Conservation (phyloP, 2,329 filamentous ascomycete genomes). For the Ceratocystis eucalypticola region DNA sequence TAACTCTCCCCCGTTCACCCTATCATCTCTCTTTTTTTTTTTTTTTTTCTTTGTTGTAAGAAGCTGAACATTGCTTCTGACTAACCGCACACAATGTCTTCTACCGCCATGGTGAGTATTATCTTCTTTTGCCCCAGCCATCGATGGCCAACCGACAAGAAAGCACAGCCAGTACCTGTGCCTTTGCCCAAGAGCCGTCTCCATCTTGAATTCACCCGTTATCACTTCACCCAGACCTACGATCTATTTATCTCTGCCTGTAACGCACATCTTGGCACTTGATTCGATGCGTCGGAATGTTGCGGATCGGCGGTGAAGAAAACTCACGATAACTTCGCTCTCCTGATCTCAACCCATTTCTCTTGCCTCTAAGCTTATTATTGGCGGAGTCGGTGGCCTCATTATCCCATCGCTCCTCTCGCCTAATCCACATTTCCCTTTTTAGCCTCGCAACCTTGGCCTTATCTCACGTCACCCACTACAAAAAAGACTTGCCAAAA, state of each 20-base stretch:
- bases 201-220: not conserved
- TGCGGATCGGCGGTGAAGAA: not conserved
- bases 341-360: not conserved
- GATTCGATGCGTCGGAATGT: not conserved
- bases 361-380: not conserved
- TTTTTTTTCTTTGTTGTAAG: not conserved
- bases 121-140: not conserved
- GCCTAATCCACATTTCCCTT: not conserved
- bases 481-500: not conserved
- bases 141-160: not conserved
- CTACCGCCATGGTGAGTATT: slow-evolving; percentile 15
- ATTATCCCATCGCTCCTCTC: not conserved
- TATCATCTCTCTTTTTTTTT: not conserved
- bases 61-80: not conserved
- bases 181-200: not conserved
- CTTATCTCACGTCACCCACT: not conserved
- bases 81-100: slow-evolving; percentile 10
- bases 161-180: not conserved
- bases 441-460: not conserved
- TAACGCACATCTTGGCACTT: not conserved
- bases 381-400: slow-evolving; percentile 1
- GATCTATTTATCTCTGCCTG: not conserved
- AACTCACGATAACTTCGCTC: not conserved
- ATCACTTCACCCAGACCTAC: not conserved
- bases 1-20: not conserved